Evolutionary conservation across 139 green algal species (phyloP).

Genomic region (Astrephomene gubernaculifera): DNA sequence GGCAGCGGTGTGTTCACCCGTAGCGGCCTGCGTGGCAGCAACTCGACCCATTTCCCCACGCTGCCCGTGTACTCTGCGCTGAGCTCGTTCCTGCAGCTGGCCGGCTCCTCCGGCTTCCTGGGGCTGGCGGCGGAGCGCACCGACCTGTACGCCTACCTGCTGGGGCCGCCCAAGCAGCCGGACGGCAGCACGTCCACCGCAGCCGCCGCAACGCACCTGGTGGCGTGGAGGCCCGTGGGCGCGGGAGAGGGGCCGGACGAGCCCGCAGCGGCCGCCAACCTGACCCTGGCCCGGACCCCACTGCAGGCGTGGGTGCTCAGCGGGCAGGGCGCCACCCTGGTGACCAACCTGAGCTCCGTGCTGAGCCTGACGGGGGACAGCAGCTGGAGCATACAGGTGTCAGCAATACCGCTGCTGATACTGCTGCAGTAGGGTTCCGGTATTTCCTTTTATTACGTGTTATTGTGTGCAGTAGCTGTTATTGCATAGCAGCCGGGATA

Average conservation of each 20-base stretch:
- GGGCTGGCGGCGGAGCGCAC: slow-evolving; percentile 7
- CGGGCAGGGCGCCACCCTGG: not conserved
- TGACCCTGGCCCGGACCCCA: not conserved
- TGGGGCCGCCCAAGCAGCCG: not conserved
- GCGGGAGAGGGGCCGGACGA: slow-evolving; percentile 31
- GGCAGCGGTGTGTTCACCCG: slow-evolving; percentile 13
- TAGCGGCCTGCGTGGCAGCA: slow-evolving; percentile 22
- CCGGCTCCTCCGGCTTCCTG: slow-evolving; percentile 20
- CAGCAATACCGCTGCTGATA: slow-evolving; percentile 29
- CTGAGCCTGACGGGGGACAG: not conserved
- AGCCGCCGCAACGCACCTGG: slow-evolving; percentile 25
- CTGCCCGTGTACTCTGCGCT: slow-evolving; percentile 16
- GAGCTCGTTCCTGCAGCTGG: slow-evolving; percentile 16
- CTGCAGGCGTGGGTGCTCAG: slow-evolving; percentile 17
- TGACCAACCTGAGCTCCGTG: not conserved
- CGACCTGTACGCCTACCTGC: slow-evolving; percentile 34
- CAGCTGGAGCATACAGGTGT: not conserved
- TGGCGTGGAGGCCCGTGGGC: slow-evolving; percentile 40
- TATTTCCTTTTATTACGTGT: no score
- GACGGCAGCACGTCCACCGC: not conserved
- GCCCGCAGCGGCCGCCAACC: not conserved
- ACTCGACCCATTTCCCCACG: slow-evolving; percentile 19
- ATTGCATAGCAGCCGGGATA: no score
- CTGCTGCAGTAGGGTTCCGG: slow-evolving; percentile 1
- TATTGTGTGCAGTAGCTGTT: no score